Conservation (phyloP, 345 rosid species). For the Schrenkiella parvula region DNA sequence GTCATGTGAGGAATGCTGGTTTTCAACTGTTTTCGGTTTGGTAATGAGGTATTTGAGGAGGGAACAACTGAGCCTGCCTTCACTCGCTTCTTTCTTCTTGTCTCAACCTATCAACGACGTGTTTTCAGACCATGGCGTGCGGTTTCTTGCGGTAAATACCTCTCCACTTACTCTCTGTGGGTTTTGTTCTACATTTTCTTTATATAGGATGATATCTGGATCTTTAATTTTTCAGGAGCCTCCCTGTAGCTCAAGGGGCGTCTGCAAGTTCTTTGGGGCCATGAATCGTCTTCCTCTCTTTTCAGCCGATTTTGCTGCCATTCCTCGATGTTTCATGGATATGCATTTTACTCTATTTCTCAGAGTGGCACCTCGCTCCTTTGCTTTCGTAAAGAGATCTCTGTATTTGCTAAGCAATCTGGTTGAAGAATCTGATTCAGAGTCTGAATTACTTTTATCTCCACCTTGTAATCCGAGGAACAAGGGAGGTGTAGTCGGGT, state of each 20-base stretch:
- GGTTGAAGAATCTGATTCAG: conserved; percentile 23
- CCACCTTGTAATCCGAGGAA: conserved; percentile 28
- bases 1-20: conserved; percentile 33
- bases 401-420: conserved; percentile 21
- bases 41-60: conserved; percentile 50
- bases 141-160: conserved; percentile 49
- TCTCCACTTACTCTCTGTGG: neutral
- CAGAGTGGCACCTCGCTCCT: conserved; percentile 31
- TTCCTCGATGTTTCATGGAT: conserved; percentile 58
- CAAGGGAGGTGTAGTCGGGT: conserved; percentile 29
- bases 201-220: neutral
- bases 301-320: conserved; percentile 61
- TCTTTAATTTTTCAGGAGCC: conserved; percentile 45
- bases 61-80: conserved; percentile 39
- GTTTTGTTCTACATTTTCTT: neutral
- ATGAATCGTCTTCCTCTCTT: conserved; percentile 45
- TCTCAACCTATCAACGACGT: conserved; percentile 47
- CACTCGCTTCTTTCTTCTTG: conserved; percentile 52
- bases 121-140: conserved; percentile 54
- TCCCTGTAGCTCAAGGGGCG: conserved; percentile 38
- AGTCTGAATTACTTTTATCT: neutral
- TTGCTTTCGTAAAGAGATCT: conserved; percentile 42
- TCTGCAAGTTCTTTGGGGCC: conserved; percentile 59
- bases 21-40: conserved; percentile 42
- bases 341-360: conserved; percentile 44